Evolutionary conservation across 768 basidiomycete genomes (phyloP).

Genomic region (Tremella yokohamensis): DNA sequence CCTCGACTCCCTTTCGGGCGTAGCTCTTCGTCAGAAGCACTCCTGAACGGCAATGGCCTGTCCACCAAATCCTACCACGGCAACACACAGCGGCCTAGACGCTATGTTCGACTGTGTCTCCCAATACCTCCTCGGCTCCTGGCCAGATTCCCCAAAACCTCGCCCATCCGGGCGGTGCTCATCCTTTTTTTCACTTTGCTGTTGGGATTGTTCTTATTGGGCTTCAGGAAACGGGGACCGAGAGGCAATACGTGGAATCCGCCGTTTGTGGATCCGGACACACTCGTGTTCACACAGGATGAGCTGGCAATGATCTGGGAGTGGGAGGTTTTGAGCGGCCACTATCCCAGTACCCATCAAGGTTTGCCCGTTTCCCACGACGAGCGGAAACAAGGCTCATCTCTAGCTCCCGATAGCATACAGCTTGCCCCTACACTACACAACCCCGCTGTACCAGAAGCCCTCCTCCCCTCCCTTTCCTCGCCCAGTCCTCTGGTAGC

Average conservation of each 20-base stretch:
- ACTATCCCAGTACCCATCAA: constrained; percentile 77
- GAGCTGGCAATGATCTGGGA: constrained; percentile 89
- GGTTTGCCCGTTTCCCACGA: constrained; percentile 57
- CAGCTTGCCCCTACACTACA: constrained; percentile 35
- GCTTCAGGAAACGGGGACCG: constrained; percentile 33
- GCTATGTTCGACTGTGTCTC: constrained; percentile 42
- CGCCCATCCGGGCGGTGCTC: constrained; percentile 27
- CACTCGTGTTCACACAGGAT: constrained; percentile 51
- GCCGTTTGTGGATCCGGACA: constrained; percentile 50
- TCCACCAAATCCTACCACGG: constrained; percentile 9
- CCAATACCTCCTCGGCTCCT: constrained; percentile 46
- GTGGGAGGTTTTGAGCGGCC: constrained; percentile 91
- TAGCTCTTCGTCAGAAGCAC: constrained; percentile 16
- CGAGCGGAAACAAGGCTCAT: constrained; percentile 4
- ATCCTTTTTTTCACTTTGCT: constrained; percentile 21
- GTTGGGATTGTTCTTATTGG: constrained; percentile 31
- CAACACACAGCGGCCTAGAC: neutral
- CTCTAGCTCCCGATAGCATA: constrained; percentile 42
- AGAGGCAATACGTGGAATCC: constrained; percentile 40
- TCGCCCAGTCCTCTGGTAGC: constrained; percentile 33
- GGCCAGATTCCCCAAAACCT: constrained; percentile 27
- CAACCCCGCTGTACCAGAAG: constrained; percentile 48
- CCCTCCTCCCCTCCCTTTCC: constrained; percentile 28
- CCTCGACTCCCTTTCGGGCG: constrained; percentile 24
- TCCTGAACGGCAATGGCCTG: constrained; percentile 19